Evolutionary conservation across 257 asterid species (phyloP), one percentile per base, ranked within the genome.

Genomic region (Solanum bulbocastanum): DNA sequence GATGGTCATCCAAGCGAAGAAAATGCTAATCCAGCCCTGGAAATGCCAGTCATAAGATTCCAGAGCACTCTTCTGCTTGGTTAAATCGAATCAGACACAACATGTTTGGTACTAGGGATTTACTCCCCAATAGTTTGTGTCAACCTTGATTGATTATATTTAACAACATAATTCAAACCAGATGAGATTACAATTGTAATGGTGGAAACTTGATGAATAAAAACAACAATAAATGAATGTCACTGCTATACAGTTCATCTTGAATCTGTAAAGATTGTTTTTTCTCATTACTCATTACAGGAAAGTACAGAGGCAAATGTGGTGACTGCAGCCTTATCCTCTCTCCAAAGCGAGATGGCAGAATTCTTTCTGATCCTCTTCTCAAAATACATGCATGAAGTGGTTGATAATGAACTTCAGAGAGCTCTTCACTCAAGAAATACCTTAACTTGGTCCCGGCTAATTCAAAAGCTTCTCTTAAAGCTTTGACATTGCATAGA

Each of bases 261-360:
- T 81, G 85, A 81, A 81, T 46, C 40, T 30, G 68, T 81, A 81
- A 49, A 81, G 68, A 81, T 46, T 81, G 68, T 30, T 81, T 76
- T 10, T 42, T 44, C 84, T 27, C 37, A 27, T 78, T 13, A 78
- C 66, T 81, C 68, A 30, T 30, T 30, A 81, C 69, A 81, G 62
- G 30, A 81, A 81, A 81, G 27, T 81, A 81, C 68, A 81, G n/a
- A 81, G 85, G 85, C 65, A 81, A 46, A 81, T 81, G 85, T 46
- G 85, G 85, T 81, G 85, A 81, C 39, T 81, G 85, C 85, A 81
- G 85, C 85, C 42, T 46, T 81, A 81, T 81, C 85, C 85, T 81
- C 85, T 81, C 85, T 49, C 66, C 85, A 81, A 81, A 81, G 69
- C 66, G 39, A 46, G 68, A 46, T 46, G 85, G 68, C 85, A 81